Base-by-base conservation (phyloP, 2,329 filamentous ascomycete species). In the Aureobasidium melanogenum region DNA sequence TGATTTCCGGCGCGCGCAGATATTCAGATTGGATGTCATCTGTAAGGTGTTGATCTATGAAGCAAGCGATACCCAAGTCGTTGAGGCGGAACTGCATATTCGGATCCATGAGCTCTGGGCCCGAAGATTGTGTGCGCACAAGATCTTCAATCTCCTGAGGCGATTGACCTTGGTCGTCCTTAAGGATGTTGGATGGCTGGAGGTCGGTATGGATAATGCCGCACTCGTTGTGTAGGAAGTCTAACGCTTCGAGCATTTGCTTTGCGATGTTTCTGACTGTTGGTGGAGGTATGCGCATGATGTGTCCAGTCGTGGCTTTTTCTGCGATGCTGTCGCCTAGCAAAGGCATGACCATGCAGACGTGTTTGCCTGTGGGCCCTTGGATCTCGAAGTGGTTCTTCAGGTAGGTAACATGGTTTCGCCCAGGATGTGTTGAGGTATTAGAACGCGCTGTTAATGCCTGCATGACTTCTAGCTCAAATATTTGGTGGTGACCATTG, bases 1-100 rank as follows among this genome's bases (percentile, higher is more conserved):
- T 61, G 5, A 71, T 64, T 60, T 72, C 69, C 10, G 69, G 69
- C 19, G 70, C 67, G 22, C 70, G 65, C n/a, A 71, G 65, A 7
- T 68, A 60, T 9, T 63, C 44, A 19, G 67, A 68, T 41, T 70
- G 67, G 14, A 69, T 68, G 5, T 66, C 36, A 46, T 68, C 64
- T 1, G 63, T 66, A 6, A 69, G 64, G 38, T 68, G 68, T 7
- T 63, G 63, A 10, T 65, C 48, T 5, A 50, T 41, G 62, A 64
- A 69, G 44, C 66, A 69, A 8, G 68, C 63, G 22, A 65, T 61
- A 17, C 69, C 69, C 47, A 69, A 67, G 54, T 70, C 69, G 26
- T 66, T 66, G 48, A 70, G 64, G 3, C 61, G 64, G 55, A 70
- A 63, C 38, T 64, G 39, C 34, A 68, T 57, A 24, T 47, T 36